Evolutionary conservation across 148 eudicot species (phyloP).

Genomic region (Chenopodium berlandieri): DNA sequence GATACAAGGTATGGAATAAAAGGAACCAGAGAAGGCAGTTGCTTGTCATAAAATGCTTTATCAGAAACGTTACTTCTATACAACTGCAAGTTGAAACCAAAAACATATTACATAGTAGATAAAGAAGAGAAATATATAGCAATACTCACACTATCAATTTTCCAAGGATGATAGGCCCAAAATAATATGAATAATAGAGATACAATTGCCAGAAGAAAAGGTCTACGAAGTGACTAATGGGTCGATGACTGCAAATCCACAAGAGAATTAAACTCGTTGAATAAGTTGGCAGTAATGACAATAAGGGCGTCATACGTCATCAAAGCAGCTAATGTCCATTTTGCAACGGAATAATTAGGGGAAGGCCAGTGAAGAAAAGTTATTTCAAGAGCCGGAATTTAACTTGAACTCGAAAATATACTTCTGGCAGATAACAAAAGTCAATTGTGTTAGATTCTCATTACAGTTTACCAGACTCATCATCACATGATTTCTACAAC

Average conservation of each 20-base stretch:
- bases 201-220: not conserved
- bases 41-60: constrained; percentile 51
- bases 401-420: not conserved
- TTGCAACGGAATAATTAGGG: not conserved
- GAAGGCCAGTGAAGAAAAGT: not conserved
- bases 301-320: not conserved
- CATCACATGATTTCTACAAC: not conserved
- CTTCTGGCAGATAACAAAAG: not conserved
- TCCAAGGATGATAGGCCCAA: constrained; percentile 1
- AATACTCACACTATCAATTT: not conserved
- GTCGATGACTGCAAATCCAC: not conserved
- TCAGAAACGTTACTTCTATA: constrained; percentile 34
- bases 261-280: not conserved
- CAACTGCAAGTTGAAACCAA: constrained; percentile 43
- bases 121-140: not conserved
- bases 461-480: not conserved
- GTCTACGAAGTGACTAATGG: not conserved
- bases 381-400: not conserved
- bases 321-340: not conserved
- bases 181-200: not conserved
- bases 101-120: not conserved
- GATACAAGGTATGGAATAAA: constrained; percentile 64
- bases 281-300: not conserved
- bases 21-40: constrained; percentile 60
- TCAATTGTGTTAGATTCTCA: not conserved